These are phyloP conservation scores for Trichosanthes truncata DNA, from an alignment of 306 rosid genomes.

Conservation along the genomic window DNA sequence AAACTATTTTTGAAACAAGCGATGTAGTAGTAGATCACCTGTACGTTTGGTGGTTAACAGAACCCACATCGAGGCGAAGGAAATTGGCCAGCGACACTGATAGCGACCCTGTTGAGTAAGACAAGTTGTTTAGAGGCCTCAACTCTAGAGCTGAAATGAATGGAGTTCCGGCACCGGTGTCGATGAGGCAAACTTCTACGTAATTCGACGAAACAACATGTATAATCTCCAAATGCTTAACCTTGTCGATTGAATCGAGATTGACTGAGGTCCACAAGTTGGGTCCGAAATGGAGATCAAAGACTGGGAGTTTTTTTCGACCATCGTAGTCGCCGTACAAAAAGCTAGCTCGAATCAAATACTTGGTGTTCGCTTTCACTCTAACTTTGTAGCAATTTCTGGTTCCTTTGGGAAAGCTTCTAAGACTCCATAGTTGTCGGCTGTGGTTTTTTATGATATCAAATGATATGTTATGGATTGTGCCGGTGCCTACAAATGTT, in stretches of 20 bases:
- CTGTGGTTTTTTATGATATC: neutral
- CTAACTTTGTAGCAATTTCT: too few species aligned
- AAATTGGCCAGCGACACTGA: neutral
- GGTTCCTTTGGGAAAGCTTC: too few species aligned
- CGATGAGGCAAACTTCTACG: constrained; percentile 22
- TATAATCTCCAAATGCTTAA: constrained; percentile 18
- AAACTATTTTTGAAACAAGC: too few species aligned
- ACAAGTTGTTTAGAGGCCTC: constrained; percentile 16
- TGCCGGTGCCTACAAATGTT: constrained; percentile 22
- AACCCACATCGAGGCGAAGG: constrained; percentile 19
- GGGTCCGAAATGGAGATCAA: constrained; percentile 23
- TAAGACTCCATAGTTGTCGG: too few species aligned
- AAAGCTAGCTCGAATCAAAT: too few species aligned
- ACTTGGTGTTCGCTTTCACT: too few species aligned
- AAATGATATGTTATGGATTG: neutral
- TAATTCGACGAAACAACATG: constrained; percentile 13
- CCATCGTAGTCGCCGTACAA: too few species aligned
- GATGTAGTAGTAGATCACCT: too few species aligned
- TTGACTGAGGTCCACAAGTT: constrained; percentile 22
- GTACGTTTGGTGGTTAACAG: constrained; percentile 3
- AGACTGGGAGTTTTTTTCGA: too few species aligned
- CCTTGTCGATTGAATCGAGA: neutral
- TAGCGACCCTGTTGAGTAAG: constrained; percentile 1
- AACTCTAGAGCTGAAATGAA: neutral
- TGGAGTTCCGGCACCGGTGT: too few species aligned